Evolutionary conservation across 2,329 filamentous ascomycete species (phyloP).

Genomic region (Aureobasidium sp.): DNA sequence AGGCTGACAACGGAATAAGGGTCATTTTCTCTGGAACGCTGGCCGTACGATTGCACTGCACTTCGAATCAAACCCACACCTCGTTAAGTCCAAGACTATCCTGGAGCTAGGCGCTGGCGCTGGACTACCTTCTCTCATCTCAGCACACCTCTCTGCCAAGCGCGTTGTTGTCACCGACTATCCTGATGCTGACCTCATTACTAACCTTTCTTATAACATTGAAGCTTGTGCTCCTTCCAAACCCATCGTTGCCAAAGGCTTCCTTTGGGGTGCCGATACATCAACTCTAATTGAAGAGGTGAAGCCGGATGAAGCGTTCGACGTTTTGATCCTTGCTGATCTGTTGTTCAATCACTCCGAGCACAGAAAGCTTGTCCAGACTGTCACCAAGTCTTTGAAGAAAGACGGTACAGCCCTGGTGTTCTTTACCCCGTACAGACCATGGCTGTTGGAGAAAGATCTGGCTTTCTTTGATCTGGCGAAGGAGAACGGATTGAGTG

Average conservation of each 20-base stretch:
- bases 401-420: slow-evolving; percentile 64
- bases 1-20: slow-evolving; percentile 38
- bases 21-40: slow-evolving; percentile 87
- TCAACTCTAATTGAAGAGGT: slow-evolving; percentile 25
- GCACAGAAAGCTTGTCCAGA: slow-evolving; percentile 68
- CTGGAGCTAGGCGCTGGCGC: slow-evolving; percentile 86
- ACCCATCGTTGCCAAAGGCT: slow-evolving; percentile 49
- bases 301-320: slow-evolving; percentile 51
- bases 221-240: slow-evolving; percentile 44
- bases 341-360: slow-evolving; percentile 87
- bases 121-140: slow-evolving; percentile 71
- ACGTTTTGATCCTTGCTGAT: slow-evolving; percentile 80
- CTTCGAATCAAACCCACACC: slow-evolving; percentile 61
- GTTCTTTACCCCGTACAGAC: slow-evolving; percentile 90
- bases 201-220: slow-evolving; percentile 73
- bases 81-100: slow-evolving; percentile 62
- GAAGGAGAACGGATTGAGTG: slow-evolving; percentile 61
- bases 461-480: slow-evolving; percentile 79
- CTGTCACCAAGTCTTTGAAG: slow-evolving; percentile 61
- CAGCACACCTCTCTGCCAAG: slow-evolving; percentile 62
- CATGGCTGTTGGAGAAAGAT: slow-evolving; percentile 82
- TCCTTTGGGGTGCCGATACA: slow-evolving; percentile 69
- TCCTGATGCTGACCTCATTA: slow-evolving; percentile 74
- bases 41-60: slow-evolving; percentile 70
- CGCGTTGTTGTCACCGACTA: slow-evolving; percentile 77